Evolutionary conservation across 495 filamentous ascomycete genomes (phyloP).

Genomic region (Terfezia claveryi): DNA sequence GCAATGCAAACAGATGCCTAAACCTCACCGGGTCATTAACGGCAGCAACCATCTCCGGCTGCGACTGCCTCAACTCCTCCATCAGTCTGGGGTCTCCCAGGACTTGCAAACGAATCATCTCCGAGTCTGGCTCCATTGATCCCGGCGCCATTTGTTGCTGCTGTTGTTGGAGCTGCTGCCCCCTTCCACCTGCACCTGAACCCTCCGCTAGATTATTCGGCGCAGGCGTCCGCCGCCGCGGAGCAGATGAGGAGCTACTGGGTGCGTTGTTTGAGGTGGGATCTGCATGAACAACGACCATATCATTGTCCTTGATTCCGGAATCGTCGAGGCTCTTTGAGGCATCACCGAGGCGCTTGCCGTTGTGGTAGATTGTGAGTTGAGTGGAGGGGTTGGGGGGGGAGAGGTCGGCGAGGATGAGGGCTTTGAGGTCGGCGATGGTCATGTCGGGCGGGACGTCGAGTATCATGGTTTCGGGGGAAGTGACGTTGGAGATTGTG

Average conservation of each 20-base stretch:
- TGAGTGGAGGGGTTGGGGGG: constrained; percentile 27
- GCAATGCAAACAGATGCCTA: constrained; percentile 39
- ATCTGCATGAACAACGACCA: constrained; percentile 66
- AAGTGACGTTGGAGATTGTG: constrained; percentile 58
- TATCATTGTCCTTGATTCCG: constrained; percentile 72
- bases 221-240: constrained; percentile 3
- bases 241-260: constrained; percentile 2
- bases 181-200: constrained; percentile 20
- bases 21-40: constrained; percentile 63
- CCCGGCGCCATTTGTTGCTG: constrained; percentile 22
- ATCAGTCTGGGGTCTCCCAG: constrained; percentile 55
- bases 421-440: constrained; percentile 65
- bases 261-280: constrained; percentile 22
- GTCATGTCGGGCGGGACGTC: constrained; percentile 70
- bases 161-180: constrained; percentile 15
- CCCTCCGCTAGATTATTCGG: constrained; percentile 10
- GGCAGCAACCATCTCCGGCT: constrained; percentile 52
- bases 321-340: constrained; percentile 57
- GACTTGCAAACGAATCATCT: constrained; percentile 59
- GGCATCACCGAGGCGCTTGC: constrained; percentile 54
- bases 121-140: constrained; percentile 38
- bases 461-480: constrained; percentile 42
- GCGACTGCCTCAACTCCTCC: constrained; percentile 40
- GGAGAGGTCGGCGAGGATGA: constrained; percentile 38
- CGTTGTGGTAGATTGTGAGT: constrained; percentile 56